Percentiles rank a stretch among this genome's conserved stretches.
These are phyloP conservation scores for Myriosclerotinia curreyana DNA, from an alignment of 2,329 filamentous ascomycete genomes.

Conservation along the genomic window DNA sequence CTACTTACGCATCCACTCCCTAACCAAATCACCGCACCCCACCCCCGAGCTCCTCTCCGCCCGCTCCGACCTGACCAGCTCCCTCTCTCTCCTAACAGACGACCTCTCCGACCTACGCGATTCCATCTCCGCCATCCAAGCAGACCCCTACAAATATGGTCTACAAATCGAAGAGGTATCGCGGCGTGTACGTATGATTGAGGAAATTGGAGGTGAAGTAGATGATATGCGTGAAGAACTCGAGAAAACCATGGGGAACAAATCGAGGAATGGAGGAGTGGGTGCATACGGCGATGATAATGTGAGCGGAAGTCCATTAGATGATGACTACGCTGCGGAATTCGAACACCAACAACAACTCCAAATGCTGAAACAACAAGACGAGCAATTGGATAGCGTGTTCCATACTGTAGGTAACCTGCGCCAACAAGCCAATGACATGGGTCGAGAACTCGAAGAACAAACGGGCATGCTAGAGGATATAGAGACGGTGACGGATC, in stretches of 20 bases:
- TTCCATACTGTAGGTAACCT: slow-evolving; percentile 91
- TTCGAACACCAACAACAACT: slow-evolving; percentile 91
- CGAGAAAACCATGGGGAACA: slow-evolving; percentile 52
- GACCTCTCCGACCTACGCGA: slow-evolving; percentile 87
- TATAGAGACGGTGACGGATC: slow-evolving; percentile 79
- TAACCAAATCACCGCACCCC: slow-evolving; percentile 52
- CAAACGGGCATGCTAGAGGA: slow-evolving; percentile 85
- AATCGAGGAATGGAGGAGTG: slow-evolving; percentile 30
- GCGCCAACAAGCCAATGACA: slow-evolving; percentile 85
- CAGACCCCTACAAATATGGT: slow-evolving; percentile 82
- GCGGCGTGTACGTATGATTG: slow-evolving; percentile 75
- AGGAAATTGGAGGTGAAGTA: slow-evolving; percentile 84
- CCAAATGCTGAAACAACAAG: slow-evolving; percentile 92
- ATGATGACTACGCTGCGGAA: slow-evolving; percentile 57
- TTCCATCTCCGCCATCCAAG: slow-evolving; percentile 82
- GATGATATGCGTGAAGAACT: slow-evolving; percentile 87
- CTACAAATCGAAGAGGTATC: slow-evolving; percentile 78
- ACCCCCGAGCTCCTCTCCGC: slow-evolving; percentile 85
- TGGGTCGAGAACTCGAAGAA: slow-evolving; percentile 95
- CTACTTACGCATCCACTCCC: slow-evolving; percentile 91
- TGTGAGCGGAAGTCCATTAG: slow-evolving; percentile 36
- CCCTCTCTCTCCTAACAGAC: slow-evolving; percentile 68
- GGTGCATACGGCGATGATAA: slow-evolving; percentile 18
- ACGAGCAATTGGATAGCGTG: slow-evolving; percentile 87
- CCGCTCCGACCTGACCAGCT: slow-evolving; percentile 62